Percentiles rank a stretch among this genome's conserved stretches.
Conservation (phyloP, 2,329 filamentous ascomycete species). For the Pseudocercospora macadamiae region DNA sequence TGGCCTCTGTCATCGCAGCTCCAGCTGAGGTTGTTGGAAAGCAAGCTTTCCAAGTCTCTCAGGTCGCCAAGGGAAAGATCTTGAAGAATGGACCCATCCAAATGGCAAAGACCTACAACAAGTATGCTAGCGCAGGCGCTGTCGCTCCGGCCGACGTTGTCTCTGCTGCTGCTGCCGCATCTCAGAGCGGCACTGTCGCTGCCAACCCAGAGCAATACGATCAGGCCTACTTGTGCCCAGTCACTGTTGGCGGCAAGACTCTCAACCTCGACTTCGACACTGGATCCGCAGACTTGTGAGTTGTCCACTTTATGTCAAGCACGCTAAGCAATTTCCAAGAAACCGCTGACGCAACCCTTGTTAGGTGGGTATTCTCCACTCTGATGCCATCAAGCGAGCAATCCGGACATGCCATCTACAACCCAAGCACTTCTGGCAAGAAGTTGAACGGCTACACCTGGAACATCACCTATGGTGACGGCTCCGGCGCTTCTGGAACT, state of each 20-base stretch:
- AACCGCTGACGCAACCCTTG: conserved; percentile 6
- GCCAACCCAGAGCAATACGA: conserved; percentile 46
- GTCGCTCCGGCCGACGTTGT: conserved; percentile 32
- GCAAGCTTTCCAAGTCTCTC: conserved; percentile 34
- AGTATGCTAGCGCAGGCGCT: conserved; percentile 39
- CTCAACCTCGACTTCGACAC: conserved; percentile 71
- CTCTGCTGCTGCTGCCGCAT: conserved; percentile 39
- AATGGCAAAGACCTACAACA: conserved; percentile 46
- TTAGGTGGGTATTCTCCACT: conserved; percentile 68
- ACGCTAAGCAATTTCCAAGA: background rate
- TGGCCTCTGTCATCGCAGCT: conserved; percentile 36
- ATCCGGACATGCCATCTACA: conserved; percentile 62
- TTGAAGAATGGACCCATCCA: conserved; percentile 43
- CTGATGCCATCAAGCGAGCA: conserved; percentile 56
- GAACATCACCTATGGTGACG: conserved; percentile 66
- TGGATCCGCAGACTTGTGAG: conserved; percentile 67
- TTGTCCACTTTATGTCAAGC: conserved; percentile 17
- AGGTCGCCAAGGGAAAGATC: conserved; percentile 34
- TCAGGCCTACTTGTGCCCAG: conserved; percentile 52
- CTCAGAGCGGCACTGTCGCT: conserved; percentile 42
- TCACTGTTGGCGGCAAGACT: conserved; percentile 65
- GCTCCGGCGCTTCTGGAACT: conserved; percentile 63
- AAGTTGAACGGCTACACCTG: conserved; percentile 30
- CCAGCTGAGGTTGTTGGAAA: conserved; percentile 33
- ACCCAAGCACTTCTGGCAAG: conserved; percentile 47